Base-by-base conservation (phyloP, 208 protist species). In the Acanthamoeba castellanii region DNA sequence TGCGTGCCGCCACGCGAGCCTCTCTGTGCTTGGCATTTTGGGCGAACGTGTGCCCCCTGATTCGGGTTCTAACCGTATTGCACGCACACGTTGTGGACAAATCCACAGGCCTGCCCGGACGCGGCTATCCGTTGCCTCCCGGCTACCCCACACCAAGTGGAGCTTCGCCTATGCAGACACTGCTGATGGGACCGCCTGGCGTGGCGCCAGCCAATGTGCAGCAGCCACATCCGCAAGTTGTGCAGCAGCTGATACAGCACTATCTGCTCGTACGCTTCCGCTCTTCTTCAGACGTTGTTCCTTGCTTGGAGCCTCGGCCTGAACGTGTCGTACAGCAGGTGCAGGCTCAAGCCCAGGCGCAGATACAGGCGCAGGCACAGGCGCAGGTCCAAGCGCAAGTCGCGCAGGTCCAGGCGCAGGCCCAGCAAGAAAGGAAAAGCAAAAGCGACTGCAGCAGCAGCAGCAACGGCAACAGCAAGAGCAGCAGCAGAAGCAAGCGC, bases 191-290 rank as follows among this genome's bases (percentile, higher is more conserved):
- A 55, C 30, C 74, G 22, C 5, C 32, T 52, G 37, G 37, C 6
- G 27, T 84, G 30, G 8, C 27, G 37, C 25, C 74, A 22, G 5
- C 74, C 74, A 37, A 16, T 52, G 74, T 84, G 1, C n/a, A 27
- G 78, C 78, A 27, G 27, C 50, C 78, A 27, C 18, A 87, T 37
- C 78, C 78, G n/a, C 78, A 87, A 61, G 37, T 87, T 1, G 78
- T 87, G 47, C 78, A 87, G 78, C 78, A 87, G 8, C 78, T 87
- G 20, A 87, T 87, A 6, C 78, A 87, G n/a, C 78, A 87, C 50
- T 87, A 87, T 27, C 8, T 87, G 11, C 37, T 64, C 7, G 78
- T 87, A 87, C 37, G 70, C 70, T 18, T 37, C 32, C 6, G 25
- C 27, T 27, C 34, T 50, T 47, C 70, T 22, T 13, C 27, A 81